Percentiles rank a stretch among this genome's conserved stretches.
Evolutionary conservation across 371 early-diverging fungal species (phyloP).

Genomic region (Rhizopus microsporus): DNA sequence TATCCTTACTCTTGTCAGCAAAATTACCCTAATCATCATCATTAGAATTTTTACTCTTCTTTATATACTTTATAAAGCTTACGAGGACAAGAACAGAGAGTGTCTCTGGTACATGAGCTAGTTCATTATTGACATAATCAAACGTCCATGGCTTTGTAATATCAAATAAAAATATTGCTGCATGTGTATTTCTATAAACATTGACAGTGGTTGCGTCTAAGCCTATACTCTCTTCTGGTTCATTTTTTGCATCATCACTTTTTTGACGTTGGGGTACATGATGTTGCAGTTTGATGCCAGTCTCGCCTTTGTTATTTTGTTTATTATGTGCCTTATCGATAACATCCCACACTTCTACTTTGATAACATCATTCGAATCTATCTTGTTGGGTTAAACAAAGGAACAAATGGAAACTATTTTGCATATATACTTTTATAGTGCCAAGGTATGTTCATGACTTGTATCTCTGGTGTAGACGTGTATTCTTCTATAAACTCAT

Average conservation of each 20-base stretch:
- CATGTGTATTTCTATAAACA: slow-evolving; percentile 67
- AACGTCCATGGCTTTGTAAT: slow-evolving; percentile 67
- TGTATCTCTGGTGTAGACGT: slow-evolving; percentile 64
- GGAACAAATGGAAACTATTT: background rate
- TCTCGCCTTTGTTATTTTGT: slow-evolving; percentile 12
- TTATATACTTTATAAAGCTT: slow-evolving; percentile 20
- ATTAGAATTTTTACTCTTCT: background rate
- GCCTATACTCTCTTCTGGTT: slow-evolving; percentile 23
- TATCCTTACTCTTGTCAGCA: slow-evolving; percentile 42
- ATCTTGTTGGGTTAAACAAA: background rate
- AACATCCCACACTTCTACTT: slow-evolving; percentile 73
- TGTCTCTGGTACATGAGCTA: slow-evolving; percentile 56
- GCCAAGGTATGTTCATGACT: slow-evolving; percentile 71
- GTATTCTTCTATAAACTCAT: slow-evolving; percentile 52
- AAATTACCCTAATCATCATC: slow-evolving; percentile 44
- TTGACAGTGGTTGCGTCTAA: slow-evolving; percentile 69
- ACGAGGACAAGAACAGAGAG: slow-evolving; percentile 59
- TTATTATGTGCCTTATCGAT: slow-evolving; percentile 62
- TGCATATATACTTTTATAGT: slow-evolving; percentile 50
- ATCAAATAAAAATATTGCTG: slow-evolving; percentile 61
- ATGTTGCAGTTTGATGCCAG: slow-evolving; percentile 50
- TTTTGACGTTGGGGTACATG: slow-evolving; percentile 7
- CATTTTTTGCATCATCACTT: background rate
- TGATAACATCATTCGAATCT: slow-evolving; percentile 65
- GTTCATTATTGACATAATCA: slow-evolving; percentile 56